Conservation (phyloP, 2,329 filamentous ascomycete species). For the Purpureocillium lavendulum region DNA sequence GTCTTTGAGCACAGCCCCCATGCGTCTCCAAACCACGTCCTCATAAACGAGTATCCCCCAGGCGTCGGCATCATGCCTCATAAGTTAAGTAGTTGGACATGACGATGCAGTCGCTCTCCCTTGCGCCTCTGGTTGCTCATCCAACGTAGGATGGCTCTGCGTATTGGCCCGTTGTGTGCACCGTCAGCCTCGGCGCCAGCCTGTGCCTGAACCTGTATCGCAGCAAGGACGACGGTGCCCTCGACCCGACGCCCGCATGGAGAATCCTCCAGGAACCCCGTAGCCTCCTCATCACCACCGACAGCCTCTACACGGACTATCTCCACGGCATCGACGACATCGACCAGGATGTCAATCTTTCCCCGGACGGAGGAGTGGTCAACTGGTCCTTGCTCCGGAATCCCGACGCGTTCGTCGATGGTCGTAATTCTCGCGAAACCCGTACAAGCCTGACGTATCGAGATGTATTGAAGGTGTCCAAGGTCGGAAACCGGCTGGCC, state of each 20-base stretch:
- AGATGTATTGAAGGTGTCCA: slow-evolving; percentile 78
- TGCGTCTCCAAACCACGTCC: slow-evolving; percentile 72
- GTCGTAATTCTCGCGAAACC: slow-evolving; percentile 47
- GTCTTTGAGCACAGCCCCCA: slow-evolving; percentile 63
- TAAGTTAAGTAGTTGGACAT: slow-evolving; percentile 42
- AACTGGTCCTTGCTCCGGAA: slow-evolving; percentile 65
- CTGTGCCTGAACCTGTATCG: slow-evolving; percentile 71
- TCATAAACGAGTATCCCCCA: slow-evolving; percentile 85
- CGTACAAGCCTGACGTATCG: slow-evolving; percentile 73
- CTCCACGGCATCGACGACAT: slow-evolving; percentile 68
- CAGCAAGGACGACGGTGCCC: slow-evolving; percentile 51
- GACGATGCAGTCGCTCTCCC: slow-evolving; percentile 1
- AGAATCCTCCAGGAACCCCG: slow-evolving; percentile 74
- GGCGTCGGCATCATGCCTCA: slow-evolving; percentile 96
- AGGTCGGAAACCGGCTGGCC: slow-evolving; percentile 59
- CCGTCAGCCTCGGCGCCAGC: slow-evolving; percentile 72
- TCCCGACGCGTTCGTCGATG: slow-evolving; percentile 34
- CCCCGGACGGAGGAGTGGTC: slow-evolving; percentile 50
- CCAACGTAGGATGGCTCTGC: slow-evolving; percentile 61
- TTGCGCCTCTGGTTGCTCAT: slow-evolving; percentile 20
- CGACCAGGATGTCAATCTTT: slow-evolving; percentile 57
- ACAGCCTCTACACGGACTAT: slow-evolving; percentile 58
- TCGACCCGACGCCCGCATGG: slow-evolving; percentile 42
- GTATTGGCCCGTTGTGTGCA: slow-evolving; percentile 83
- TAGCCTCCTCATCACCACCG: slow-evolving; percentile 67